phyloP scores from a whole-genome alignment of 176 grass and related monocot species.

The Melocanna baccifera region DNA sequence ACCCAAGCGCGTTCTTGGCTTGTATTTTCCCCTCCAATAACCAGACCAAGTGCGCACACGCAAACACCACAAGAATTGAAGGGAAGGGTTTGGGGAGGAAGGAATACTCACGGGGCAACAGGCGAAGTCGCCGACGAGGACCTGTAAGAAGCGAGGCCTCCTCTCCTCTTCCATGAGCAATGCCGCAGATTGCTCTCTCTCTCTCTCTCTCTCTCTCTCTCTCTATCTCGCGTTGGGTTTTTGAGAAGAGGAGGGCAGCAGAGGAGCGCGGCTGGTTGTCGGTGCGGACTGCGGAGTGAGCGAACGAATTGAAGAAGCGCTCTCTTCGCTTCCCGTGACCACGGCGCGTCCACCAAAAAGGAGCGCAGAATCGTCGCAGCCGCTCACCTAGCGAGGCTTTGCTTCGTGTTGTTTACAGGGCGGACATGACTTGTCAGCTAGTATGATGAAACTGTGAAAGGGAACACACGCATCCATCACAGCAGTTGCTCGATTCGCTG shows the following conservation, averaged over 20 bases:
- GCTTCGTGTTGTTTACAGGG: neutral
- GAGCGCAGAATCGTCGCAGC: conserved; percentile 7
- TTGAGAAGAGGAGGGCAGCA: neutral
- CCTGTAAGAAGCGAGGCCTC: conserved; percentile 48
- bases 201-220: neutral
- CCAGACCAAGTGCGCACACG: neutral
- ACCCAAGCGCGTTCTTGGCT: neutral
- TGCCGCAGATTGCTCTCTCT: neutral
- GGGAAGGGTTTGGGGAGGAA: neutral
- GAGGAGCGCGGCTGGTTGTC: neutral
- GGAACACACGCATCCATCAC: neutral
- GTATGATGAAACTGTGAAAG: too few species aligned
- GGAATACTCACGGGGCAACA: conserved; percentile 35
- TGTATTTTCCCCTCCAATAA: neutral
- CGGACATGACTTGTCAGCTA: neutral
- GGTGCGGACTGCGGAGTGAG: neutral
- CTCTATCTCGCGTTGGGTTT: neutral
- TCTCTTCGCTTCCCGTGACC: neutral
- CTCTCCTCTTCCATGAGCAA: conserved; percentile 20
- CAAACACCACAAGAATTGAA: neutral
- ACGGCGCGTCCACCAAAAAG: neutral
- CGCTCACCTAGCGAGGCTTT: too few species aligned
- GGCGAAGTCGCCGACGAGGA: conserved; percentile 38
- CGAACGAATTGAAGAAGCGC: neutral
- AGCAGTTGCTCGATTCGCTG: neutral